phyloP scores from a whole-genome alignment of 164 flowering plant species.

The Piper betle region DNA sequence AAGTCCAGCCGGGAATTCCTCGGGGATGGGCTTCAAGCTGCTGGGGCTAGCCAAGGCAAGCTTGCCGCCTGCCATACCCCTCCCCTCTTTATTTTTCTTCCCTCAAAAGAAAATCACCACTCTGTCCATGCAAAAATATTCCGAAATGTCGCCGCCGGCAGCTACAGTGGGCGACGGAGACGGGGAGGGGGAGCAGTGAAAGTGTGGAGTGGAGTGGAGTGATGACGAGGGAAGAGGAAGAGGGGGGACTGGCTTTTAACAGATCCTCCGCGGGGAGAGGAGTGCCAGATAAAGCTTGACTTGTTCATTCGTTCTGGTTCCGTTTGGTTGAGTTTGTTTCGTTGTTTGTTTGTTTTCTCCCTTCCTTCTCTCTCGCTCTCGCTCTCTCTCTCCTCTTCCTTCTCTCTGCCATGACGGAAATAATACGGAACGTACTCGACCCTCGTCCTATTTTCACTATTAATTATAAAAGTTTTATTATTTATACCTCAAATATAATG shows the following conservation, averaged over 20 bases:
- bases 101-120: background rate
- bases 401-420: too few species aligned
- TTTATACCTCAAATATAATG: too few species aligned
- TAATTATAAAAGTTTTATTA: too few species aligned
- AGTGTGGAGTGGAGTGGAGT: background rate
- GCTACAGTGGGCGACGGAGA: background rate
- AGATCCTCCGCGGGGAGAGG: too few species aligned
- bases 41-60: constrained; percentile 1
- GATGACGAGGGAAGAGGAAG: background rate
- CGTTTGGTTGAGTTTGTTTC: background rate
- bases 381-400: background rate
- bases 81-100: background rate
- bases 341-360: background rate
- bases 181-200: background rate
- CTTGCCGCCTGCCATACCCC: background rate
- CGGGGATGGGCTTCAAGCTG: constrained; percentile 1
- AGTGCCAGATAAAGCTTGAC: background rate
- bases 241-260: background rate
- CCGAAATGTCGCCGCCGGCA: background rate
- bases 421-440: background rate
- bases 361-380: background rate
- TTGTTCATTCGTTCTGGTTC: background rate
- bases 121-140: background rate
- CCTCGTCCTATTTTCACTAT: background rate
- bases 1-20: constrained; percentile 12